Conservation (phyloP, 179 eudicot species). For the Beta corolliflora region DNA sequence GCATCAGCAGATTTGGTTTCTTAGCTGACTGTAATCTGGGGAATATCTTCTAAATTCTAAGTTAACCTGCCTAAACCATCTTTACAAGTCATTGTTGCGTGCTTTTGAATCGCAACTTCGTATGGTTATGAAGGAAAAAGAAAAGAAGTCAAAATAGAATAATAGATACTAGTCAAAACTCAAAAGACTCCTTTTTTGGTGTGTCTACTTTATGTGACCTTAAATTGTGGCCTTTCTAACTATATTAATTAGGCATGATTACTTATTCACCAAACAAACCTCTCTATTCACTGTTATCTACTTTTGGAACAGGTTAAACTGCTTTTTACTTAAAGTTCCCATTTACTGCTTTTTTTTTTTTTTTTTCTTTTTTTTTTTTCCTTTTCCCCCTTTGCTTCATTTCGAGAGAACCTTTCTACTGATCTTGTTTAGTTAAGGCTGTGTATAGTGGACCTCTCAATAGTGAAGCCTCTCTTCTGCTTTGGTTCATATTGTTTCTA, state of each 20-base stretch:
- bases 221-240: neutral
- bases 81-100: neutral
- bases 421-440: neutral
- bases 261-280: neutral
- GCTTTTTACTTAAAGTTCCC: neutral
- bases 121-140: neutral
- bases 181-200: conserved; percentile 11
- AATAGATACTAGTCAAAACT: neutral
- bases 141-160: neutral
- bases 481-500: neutral
- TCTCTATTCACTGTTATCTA: neutral
- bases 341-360: too few relatives aligned
- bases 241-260: neutral
- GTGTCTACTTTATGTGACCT: conserved; percentile 1
- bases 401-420: neutral
- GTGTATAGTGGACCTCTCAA: neutral
- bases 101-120: neutral
- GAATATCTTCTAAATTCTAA: neutral
- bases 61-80: conserved; percentile 2
- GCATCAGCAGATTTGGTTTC: neutral
- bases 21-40: neutral
- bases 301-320: neutral
- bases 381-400: neutral
- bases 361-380: neutral
- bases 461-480: neutral